Conservation (phyloP, 495 filamentous ascomycete species). For the Articulospora tetracladia region DNA sequence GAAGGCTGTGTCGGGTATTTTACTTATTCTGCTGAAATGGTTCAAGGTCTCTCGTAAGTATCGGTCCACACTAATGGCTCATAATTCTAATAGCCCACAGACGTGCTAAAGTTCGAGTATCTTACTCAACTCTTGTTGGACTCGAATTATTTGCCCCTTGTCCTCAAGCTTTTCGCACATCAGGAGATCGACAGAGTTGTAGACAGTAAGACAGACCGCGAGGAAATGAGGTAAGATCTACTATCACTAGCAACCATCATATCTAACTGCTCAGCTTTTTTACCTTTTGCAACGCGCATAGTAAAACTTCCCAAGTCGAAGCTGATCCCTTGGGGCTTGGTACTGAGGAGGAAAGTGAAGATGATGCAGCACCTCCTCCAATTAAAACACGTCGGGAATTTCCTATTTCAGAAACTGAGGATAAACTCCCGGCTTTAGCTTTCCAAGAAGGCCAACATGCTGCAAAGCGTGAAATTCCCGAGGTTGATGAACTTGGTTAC, state of each 20-base stretch:
- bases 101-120: slow-evolving; percentile 94
- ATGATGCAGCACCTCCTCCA: slow-evolving; percentile 82
- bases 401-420: slow-evolving; percentile 15
- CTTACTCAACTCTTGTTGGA: slow-evolving; percentile 89
- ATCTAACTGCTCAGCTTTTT: slow-evolving; percentile 66
- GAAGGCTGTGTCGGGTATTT: slow-evolving; percentile 83
- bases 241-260: neutral
- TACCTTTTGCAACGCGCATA: slow-evolving; percentile 63
- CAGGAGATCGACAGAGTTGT: slow-evolving; percentile 87
- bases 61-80: neutral
- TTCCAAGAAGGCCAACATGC: slow-evolving; percentile 28
- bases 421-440: slow-evolving; percentile 30
- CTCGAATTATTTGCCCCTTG: slow-evolving; percentile 87
- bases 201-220: slow-evolving; percentile 77
- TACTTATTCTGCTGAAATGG: slow-evolving; percentile 90
- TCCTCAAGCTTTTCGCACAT: slow-evolving; percentile 87
- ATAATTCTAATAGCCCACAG: slow-evolving; percentile 43
- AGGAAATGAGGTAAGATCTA: slow-evolving; percentile 70
- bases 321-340: neutral
- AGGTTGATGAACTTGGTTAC: slow-evolving; percentile 86
- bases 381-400: slow-evolving; percentile 44
- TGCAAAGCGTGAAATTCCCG: slow-evolving; percentile 49
- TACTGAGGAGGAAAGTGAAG: slow-evolving; percentile 36
- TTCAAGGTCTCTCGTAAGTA: slow-evolving; percentile 90
- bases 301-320: slow-evolving; percentile 11